These are phyloP conservation scores for Rubus idaeus DNA, from an alignment of 306 rosid genomes.

Conservation along the genomic window DNA sequence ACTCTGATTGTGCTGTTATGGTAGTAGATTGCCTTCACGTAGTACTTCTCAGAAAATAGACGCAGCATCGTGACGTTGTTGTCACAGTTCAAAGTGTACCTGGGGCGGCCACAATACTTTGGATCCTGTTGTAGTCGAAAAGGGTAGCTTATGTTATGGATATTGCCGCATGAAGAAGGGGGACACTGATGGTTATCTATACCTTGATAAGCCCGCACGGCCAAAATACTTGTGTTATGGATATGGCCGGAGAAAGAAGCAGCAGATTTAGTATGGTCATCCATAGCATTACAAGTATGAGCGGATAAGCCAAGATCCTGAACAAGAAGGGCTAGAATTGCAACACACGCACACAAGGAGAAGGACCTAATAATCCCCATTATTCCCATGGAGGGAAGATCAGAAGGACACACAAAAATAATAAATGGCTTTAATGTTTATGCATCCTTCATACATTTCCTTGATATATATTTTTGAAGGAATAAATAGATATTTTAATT, in stretches of 20 bases:
- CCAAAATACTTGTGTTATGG: neutral
- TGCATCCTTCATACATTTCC: too few species aligned
- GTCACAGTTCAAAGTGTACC: conserved; percentile 18
- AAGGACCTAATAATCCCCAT: too few species aligned
- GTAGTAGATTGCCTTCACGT: conserved; percentile 32
- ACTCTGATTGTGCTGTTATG: neutral
- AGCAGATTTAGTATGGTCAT: neutral
- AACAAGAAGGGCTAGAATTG: neutral
- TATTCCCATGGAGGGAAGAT: too few species aligned
- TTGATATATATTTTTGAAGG: too few species aligned
- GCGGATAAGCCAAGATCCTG: neutral
- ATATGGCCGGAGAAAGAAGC: neutral
- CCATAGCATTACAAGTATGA: neutral
- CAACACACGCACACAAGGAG: neutral
- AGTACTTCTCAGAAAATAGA: neutral
- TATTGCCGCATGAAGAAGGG: conserved; percentile 5
- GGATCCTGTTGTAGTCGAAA: conserved; percentile 23
- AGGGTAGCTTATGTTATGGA: conserved; percentile 24
- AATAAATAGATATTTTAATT: too few species aligned
- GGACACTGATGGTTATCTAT: neutral
- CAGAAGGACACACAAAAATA: too few species aligned
- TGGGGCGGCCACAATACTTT: neutral
- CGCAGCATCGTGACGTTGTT: conserved; percentile 3
- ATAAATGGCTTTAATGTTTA: too few species aligned
- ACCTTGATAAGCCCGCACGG: neutral